These are phyloP conservation scores for Aureobasidium sp. DNA, from an alignment of 2,329 filamentous ascomycete species.

Conservation along the genomic window DNA sequence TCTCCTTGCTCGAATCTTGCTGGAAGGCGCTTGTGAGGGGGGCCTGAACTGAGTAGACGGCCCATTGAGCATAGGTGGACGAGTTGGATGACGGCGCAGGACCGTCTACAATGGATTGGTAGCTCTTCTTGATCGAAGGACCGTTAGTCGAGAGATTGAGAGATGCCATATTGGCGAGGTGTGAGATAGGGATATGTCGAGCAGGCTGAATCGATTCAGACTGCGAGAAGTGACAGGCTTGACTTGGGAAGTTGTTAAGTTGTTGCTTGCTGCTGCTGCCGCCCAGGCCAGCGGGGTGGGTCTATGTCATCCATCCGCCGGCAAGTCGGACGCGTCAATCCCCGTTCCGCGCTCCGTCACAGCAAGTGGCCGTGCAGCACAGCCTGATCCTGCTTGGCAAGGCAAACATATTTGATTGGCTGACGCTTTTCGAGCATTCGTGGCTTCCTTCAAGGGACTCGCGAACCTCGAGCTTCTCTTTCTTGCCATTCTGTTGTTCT, in stretches of 20 bases:
- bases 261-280: not conserved
- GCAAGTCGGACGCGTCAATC: not conserved
- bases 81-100: slow-evolving; percentile 56
- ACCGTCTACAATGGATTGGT: slow-evolving; percentile 60
- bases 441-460: not conserved
- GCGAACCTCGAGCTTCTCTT: not conserved
- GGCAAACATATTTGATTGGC: not conserved
- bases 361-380: not conserved
- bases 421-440: not conserved
- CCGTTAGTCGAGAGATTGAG: slow-evolving; percentile 49
- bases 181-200: not conserved
- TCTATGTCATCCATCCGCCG: not conserved
- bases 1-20: slow-evolving; percentile 78
- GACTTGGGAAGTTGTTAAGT: not conserved
- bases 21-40: slow-evolving; percentile 92
- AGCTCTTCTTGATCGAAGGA: slow-evolving; percentile 48
- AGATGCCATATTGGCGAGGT: slow-evolving; percentile 62
- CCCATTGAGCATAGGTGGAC: slow-evolving; percentile 79
- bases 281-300: slow-evolving; percentile 3
- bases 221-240: not conserved
- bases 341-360: not conserved
- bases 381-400: not conserved
- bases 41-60: slow-evolving; percentile 84
- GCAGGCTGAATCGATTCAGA: not conserved
- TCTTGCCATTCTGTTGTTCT: not conserved